These are phyloP conservation scores for Colletotrichum camelliae DNA, from an alignment of 2,329 filamentous ascomycete species.

Conservation along the genomic window DNA sequence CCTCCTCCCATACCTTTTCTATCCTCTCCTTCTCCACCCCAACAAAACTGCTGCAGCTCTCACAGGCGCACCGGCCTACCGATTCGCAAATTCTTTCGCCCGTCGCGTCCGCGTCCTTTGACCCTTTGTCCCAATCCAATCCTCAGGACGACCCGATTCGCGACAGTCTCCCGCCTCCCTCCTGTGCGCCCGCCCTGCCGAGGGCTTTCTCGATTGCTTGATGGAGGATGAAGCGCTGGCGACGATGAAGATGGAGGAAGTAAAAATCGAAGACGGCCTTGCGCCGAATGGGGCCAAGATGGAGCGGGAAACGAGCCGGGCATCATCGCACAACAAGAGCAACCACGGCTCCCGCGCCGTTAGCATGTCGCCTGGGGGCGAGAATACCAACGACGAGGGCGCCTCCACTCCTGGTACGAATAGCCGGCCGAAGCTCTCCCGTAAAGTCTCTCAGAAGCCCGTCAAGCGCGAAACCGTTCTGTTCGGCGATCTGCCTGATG, in stretches of 20 bases:
- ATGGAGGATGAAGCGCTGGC: constrained; percentile 50
- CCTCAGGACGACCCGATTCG: constrained; percentile 5
- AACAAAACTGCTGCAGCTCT: constrained; percentile 4
- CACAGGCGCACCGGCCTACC: constrained; percentile 9
- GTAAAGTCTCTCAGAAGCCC: constrained; percentile 34
- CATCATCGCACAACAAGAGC: constrained; percentile 41
- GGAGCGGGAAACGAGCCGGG: constrained; percentile 44
- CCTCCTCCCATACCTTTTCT: neutral
- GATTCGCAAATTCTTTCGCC: neutral
- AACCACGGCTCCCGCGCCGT: constrained; percentile 44
- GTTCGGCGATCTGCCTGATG: constrained; percentile 78
- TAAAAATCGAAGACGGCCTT: constrained; percentile 48
- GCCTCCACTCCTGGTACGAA: constrained; percentile 51
- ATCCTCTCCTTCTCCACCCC: constrained; percentile 12
- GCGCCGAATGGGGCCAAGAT: constrained; percentile 38
- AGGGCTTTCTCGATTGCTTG: constrained; percentile 12
- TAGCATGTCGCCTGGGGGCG: constrained; percentile 48
- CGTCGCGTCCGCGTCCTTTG: neutral
- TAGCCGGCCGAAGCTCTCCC: constrained; percentile 64
- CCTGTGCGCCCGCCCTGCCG: constrained; percentile 8
- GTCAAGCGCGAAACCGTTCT: constrained; percentile 67
- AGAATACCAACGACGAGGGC: constrained; percentile 53
- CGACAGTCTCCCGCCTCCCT: neutral
- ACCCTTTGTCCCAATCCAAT: neutral
- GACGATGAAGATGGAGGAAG: constrained; percentile 45